Evolutionary conservation across 1,139 yeast species (phyloP), one percentile per base, ranked within the genome.

Genomic region (Nakaseomyces delphensis): DNA sequence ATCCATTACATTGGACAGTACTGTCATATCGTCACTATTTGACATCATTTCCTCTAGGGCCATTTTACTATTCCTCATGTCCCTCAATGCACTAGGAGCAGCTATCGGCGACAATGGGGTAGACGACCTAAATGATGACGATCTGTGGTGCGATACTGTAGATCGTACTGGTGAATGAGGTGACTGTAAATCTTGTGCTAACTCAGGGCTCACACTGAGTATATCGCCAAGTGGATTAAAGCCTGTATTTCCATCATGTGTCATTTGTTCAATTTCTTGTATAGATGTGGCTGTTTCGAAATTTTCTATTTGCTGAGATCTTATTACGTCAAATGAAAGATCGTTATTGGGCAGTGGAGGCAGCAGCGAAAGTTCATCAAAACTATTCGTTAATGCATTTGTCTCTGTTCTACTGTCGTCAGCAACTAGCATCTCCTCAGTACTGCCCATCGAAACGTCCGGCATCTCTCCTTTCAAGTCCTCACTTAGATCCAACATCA

Each of bases 321-420:
- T 33, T n/a, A 33, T 33, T 11, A 33, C 37, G 7, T 33, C 37
- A 20, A 33, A 33, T 4, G 37, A 33, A 6, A 33, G 18, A 14
- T 33, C 37, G 11, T 33, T 43, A 27, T 49, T 45, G 16, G 63
- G 63, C 38, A 59, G 42, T 4, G 63, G 63, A 15, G 63, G 63
- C 25, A 59, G 43, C 32, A 59, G 43, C 15, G 51, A 45, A 18
- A 53, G 39, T 35, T 55, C 57, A 29, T 52, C 56, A 20, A 43
- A 45, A 33, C 53, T 50, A 21, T 13, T 40, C 40, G 7, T 41
- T 15, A 2, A 25, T 16, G 13, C 35, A 31, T 31, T 31, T 3
- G 18, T 11, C 1, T 31, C 35, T 4, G 35, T 31, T 13, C 13
- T 31, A 13, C 35, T 31, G 8, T 31, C 35, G 5, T 31, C 35